phyloP scores from a whole-genome alignment of 306 rosid species.

The Phaseolus lunatus region DNA sequence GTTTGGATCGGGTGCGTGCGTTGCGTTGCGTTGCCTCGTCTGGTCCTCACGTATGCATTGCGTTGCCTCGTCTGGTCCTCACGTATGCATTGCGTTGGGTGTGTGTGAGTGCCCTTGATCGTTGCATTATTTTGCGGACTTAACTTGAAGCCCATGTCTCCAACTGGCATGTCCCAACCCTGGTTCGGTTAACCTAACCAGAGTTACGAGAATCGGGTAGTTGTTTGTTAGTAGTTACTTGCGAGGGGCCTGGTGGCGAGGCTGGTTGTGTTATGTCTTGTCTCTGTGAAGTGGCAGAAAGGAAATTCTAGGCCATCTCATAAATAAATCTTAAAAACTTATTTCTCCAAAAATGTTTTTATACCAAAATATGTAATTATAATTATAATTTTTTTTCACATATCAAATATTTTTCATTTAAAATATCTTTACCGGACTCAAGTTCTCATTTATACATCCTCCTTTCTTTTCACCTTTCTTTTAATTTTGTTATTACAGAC shows the following conservation, averaged over 20 bases:
- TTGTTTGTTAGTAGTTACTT: constrained; percentile 1
- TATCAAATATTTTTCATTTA: no score
- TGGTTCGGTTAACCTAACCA: constrained; percentile 45
- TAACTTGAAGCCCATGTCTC: constrained; percentile 27
- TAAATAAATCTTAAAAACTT: no score
- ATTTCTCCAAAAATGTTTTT: no score
- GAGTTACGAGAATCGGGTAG: background rate
- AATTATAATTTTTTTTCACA: no score
- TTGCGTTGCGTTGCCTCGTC: background rate
- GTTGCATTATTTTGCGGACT: constrained; percentile 33
- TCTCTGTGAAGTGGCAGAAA: constrained; percentile 5
- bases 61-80: constrained; percentile 2
- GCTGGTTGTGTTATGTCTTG: background rate
- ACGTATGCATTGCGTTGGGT: constrained; percentile 35
- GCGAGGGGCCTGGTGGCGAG: background rate
- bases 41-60: constrained; percentile 34
- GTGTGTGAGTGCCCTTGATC: constrained; percentile 19
- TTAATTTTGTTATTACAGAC: no score
- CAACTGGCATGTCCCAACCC: constrained; percentile 41
- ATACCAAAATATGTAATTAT: no score
- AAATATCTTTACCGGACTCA: no score
- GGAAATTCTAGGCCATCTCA: background rate
- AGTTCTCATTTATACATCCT: no score
- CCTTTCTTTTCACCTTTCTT: no score
- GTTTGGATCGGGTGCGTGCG: background rate